A percentile compares a stretch with the other conserved stretches of the same genome.
Conservation (phyloP, 805 yeast genomes). For the Wickerhamomyces alni region DNA sequence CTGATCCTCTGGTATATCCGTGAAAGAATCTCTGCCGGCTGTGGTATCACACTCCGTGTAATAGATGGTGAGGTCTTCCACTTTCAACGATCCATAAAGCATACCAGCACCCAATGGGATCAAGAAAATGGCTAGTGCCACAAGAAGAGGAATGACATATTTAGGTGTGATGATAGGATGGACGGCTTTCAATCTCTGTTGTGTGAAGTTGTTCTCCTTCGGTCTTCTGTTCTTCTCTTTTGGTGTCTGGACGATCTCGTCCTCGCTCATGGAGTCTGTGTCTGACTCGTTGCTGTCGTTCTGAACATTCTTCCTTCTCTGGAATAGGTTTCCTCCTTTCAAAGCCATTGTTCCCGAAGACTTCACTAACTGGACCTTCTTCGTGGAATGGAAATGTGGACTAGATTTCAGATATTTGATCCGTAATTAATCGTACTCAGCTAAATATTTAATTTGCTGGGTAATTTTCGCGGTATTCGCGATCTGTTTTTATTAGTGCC, state of each 20-base stretch:
- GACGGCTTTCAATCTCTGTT: constrained; percentile 50
- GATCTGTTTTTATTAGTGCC: no score
- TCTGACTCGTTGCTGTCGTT: constrained; percentile 24
- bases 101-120: constrained; percentile 89
- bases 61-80: constrained; percentile 67
- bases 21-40: constrained; percentile 40
- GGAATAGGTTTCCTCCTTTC: constrained; percentile 22
- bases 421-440: no score
- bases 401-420: no score
- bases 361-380: no score
- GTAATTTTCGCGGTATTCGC: no score
- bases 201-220: constrained; percentile 69
- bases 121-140: constrained; percentile 69
- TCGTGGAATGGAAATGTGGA: no score
- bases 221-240: constrained; percentile 57
- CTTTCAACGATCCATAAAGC: constrained; percentile 60
- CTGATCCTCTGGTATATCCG: constrained; percentile 51
- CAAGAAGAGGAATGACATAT: constrained; percentile 77
- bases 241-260: constrained; percentile 28
- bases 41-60: constrained; percentile 62
- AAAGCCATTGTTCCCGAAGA: constrained; percentile 11
- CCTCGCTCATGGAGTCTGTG: constrained; percentile 41
- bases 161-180: constrained; percentile 87
- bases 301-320: constrained; percentile 12
- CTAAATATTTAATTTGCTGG: no score